Percentiles rank a stretch among this genome's conserved stretches.
phyloP scores from a whole-genome alignment of 2,329 filamentous ascomycete genomes.

The Colletotrichum graminicola region DNA sequence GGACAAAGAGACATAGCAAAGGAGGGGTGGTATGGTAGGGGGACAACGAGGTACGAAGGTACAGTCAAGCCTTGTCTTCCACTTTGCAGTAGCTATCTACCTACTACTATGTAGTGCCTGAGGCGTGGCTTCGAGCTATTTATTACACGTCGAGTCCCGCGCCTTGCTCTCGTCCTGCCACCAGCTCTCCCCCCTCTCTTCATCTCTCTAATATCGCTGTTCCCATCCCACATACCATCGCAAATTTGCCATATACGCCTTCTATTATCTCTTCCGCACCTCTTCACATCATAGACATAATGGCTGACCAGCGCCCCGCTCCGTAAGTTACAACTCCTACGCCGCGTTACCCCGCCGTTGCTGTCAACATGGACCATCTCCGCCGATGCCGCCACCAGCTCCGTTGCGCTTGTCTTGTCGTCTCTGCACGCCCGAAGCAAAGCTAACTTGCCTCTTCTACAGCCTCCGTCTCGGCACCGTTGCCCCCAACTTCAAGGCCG shows the following conservation, averaged over 20 bases:
- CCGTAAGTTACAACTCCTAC: conserved; percentile 39
- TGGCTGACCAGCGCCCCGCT: conserved; percentile 43
- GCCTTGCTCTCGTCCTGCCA: background rate
- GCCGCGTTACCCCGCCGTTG: conserved; percentile 13
- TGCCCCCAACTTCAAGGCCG: conserved; percentile 86
- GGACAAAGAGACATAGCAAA: background rate
- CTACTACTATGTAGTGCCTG: background rate
- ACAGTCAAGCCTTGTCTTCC: conserved; percentile 1
- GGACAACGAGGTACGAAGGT: conserved; percentile 6
- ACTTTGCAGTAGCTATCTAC: background rate
- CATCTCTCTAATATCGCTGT: background rate
- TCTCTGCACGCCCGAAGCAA: background rate
- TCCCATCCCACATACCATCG: background rate
- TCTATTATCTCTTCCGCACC: background rate
- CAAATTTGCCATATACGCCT: background rate
- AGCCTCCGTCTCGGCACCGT: conserved; percentile 74
- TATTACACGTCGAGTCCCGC: conserved; percentile 34
- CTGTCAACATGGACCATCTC: no score
- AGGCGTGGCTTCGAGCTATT: conserved; percentile 32
- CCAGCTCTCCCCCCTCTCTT: background rate
- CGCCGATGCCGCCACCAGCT: background rate
- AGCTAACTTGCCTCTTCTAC: conserved; percentile 28
- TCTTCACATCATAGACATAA: conserved; percentile 29
- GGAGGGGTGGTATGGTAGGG: background rate
- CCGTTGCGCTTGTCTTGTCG: background rate